These are phyloP conservation scores for Leptomonas seymouri DNA, from an alignment of 208 protist genomes.

Conservation along the genomic window DNA sequence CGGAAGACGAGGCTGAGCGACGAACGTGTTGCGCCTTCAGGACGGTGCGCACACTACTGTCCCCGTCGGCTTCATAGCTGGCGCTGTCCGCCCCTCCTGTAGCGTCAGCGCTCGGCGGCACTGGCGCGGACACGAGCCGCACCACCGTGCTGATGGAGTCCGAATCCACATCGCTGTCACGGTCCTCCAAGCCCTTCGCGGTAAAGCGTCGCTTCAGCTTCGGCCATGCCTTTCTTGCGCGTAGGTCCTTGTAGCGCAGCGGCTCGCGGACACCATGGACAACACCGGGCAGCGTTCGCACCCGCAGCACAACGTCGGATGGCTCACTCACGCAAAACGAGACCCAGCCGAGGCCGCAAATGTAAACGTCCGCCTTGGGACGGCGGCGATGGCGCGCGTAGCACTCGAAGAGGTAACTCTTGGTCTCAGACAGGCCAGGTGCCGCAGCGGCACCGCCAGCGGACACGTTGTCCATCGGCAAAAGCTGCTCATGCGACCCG, in stretches of 20 bases:
- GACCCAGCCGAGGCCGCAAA: conserved; percentile 89
- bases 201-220: conserved; percentile 80
- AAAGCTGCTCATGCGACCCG: conserved; percentile 84
- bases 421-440: conserved; percentile 61
- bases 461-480: conserved; percentile 16
- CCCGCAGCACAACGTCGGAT: conserved; percentile 87
- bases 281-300: conserved; percentile 89
- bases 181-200: conserved; percentile 47
- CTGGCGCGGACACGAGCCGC: conserved; percentile 36
- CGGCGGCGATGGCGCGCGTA: conserved; percentile 71
- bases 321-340: conserved; percentile 85
- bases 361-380: conserved; percentile 90
- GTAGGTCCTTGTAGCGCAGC: conserved; percentile 88
- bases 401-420: conserved; percentile 91
- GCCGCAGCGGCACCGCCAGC: conserved; percentile 23
- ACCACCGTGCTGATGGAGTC: conserved; percentile 86
- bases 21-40: conserved; percentile 49
- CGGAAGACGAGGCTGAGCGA: conserved; percentile 54
- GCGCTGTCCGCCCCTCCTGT: not conserved
- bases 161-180: conserved; percentile 47
- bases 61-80: not conserved
- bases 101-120: not conserved
- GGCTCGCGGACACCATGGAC: conserved; percentile 90
- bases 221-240: conserved; percentile 70
- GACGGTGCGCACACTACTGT: conserved; percentile 33